A percentile compares a stretch with the other conserved stretches of the same genome.
These are phyloP conservation scores for Paecilomyces formosus DNA, from an alignment of 2,329 filamentous ascomycete species.

Conservation along the genomic window DNA sequence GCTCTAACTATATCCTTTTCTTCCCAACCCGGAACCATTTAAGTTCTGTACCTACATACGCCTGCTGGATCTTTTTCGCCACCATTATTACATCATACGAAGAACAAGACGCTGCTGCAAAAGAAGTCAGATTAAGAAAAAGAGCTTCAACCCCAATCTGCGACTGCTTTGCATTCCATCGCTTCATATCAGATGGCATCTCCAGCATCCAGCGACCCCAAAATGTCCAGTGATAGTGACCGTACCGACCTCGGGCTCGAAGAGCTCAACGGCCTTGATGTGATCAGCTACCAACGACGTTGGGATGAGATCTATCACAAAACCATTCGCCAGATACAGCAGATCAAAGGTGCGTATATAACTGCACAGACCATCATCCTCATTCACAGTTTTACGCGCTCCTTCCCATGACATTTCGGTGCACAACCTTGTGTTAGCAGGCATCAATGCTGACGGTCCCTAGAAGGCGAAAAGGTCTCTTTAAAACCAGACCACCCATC, in stretches of 20 bases:
- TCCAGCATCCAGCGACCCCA: not conserved
- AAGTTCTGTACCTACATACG: not conserved
- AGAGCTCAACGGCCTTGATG: not conserved
- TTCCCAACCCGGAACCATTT: not conserved
- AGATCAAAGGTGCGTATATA: constrained; percentile 2
- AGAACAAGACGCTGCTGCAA: not conserved
- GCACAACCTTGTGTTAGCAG: too few relatives aligned
- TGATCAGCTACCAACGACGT: constrained; percentile 1
- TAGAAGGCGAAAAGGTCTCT: not conserved
- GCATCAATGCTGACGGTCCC: not conserved
- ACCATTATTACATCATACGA: not conserved
- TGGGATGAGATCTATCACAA: constrained; percentile 5
- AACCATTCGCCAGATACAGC: constrained; percentile 2
- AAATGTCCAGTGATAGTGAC: not conserved
- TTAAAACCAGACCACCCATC: not conserved
- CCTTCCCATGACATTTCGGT: too few relatives aligned
- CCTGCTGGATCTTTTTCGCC: not conserved
- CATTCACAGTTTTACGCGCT: too few relatives aligned
- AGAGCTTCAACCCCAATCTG: not conserved
- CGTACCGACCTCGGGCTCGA: not conserved
- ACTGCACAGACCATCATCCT: not conserved
- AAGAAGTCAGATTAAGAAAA: not conserved
- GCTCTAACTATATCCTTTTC: not conserved
- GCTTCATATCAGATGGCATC: not conserved
- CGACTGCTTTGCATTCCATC: not conserved